Conservation (phyloP, 2,329 filamentous ascomycete species). For the Lecanicillium sp. region DNA sequence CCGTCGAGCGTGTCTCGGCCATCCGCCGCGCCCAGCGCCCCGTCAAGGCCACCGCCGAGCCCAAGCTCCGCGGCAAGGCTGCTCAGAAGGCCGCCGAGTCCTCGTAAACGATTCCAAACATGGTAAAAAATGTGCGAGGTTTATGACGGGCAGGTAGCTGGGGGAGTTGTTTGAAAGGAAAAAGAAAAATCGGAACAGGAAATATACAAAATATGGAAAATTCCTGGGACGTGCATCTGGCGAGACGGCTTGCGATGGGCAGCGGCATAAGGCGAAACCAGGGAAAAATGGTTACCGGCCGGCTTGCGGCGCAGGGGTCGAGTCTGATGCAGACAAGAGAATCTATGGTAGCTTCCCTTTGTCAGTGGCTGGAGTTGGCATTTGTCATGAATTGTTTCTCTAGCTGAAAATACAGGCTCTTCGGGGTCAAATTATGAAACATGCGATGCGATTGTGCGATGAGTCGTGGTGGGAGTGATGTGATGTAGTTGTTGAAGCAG, state of each 20-base stretch:
- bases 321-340: slow-evolving; percentile 8
- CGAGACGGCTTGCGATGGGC: background rate
- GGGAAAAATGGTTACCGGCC: background rate
- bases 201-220: background rate
- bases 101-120: slow-evolving; percentile 13
- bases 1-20: slow-evolving; percentile 81
- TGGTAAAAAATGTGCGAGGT: background rate
- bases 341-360: slow-evolving; percentile 14
- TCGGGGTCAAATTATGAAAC: slow-evolving; percentile 5
- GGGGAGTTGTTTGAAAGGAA: too few species aligned
- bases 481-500: background rate
- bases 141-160: background rate
- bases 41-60: slow-evolving; percentile 67
- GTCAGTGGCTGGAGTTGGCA: slow-evolving; percentile 18
- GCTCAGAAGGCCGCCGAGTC: slow-evolving; percentile 61
- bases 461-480: too few species aligned
- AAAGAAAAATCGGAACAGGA: background rate
- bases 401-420: slow-evolving; percentile 10
- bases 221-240: slow-evolving; percentile 1
- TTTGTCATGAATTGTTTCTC: slow-evolving; percentile 16
- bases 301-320: background rate
- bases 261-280: background rate
- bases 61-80: slow-evolving; percentile 74
- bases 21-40: slow-evolving; percentile 73
- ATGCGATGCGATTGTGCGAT: too few species aligned